Conservation (phyloP, 2,329 filamentous ascomycete species). For the Calonectria honghensis region DNA sequence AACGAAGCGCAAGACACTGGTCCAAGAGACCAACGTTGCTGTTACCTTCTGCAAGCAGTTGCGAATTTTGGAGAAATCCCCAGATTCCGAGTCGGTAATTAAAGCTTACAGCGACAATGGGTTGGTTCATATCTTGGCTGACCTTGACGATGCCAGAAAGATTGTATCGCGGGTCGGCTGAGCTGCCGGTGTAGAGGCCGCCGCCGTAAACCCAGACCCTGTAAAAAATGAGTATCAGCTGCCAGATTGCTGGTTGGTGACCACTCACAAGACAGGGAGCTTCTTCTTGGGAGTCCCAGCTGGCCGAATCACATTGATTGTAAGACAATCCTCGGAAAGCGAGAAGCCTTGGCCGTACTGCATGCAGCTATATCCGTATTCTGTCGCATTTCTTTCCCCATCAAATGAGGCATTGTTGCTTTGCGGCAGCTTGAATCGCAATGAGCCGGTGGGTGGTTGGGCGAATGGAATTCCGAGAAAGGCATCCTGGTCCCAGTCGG, state of each 20-base stretch:
- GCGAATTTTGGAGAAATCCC: constrained; percentile 70
- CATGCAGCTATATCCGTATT: constrained; percentile 68
- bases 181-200: constrained; percentile 70
- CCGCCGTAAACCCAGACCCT: constrained; percentile 76
- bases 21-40: constrained; percentile 71
- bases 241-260: fast-evolving
- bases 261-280: constrained; percentile 60
- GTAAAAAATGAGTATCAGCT: constrained; percentile 50
- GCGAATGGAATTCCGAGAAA: constrained; percentile 65
- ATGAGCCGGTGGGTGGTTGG: constrained; percentile 60
- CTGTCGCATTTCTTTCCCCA: constrained; percentile 62
- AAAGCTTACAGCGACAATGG: constrained; percentile 72
- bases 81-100: constrained; percentile 73
- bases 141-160: constrained; percentile 66
- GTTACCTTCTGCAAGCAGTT: constrained; percentile 64
- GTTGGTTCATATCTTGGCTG: constrained; percentile 70
- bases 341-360: constrained; percentile 65
- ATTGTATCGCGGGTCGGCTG: constrained; percentile 67
- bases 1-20: constrained; percentile 68
- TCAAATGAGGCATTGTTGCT: constrained; percentile 58
- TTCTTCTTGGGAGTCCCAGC: constrained; percentile 56
- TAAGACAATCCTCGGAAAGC: constrained; percentile 70
- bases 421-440: constrained; percentile 62
- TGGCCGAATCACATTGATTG: constrained; percentile 65
- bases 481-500: constrained; percentile 60